Evolutionary conservation across 2,329 filamentous ascomycete species (phyloP), one percentile per base, ranked within the genome.

Genomic region (Hansfordia pulvinata): DNA sequence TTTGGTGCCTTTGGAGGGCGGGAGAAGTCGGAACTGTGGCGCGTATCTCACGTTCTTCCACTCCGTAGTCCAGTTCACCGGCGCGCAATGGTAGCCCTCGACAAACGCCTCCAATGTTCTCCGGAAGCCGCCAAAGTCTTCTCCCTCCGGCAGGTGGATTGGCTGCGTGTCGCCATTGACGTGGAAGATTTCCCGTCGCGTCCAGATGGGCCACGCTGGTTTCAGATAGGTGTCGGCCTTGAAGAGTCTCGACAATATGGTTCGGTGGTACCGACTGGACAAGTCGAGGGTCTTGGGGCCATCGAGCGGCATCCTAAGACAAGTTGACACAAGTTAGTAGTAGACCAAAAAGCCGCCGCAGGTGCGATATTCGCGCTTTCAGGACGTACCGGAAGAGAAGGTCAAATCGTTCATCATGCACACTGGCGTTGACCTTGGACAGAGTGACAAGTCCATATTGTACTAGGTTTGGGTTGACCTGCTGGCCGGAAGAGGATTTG

Each of bases 171-270:
- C 54, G 6, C 64, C 64, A 21, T 57, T 54, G 27, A 71, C 55
- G 26, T 58, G 56, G 35, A 71, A 70, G 4, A 69, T 58, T 35
- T 60, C 52, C 20, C 52, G 50, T 19, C 60, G 58, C 35, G 69
- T 67, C 45, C 67, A 58, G 19, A 64, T 59, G 8, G 67, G 67
- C 67, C 67, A 72, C 31, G 62, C 63, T 0, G 67, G 67, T 39
- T 69, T 70, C 23, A 72, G 44, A 29, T 60, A 63, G 19, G 64
- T 60, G 38, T 72, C 67, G 16, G 58, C 58, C 29, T 60, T 65
- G 30, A 64, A 64, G 17, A 72, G 50, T 2, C 58, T 63, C 27
- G 62, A 58, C 23, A 70, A 61, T 23, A 71, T 64, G 20, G 56
- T 60, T 17, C 63, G 56, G 38, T 67, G 66, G 38, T 64, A 58